Base-by-base conservation (phyloP, 768 basidiomycete species). In the Tricholoma furcatifolium region DNA sequence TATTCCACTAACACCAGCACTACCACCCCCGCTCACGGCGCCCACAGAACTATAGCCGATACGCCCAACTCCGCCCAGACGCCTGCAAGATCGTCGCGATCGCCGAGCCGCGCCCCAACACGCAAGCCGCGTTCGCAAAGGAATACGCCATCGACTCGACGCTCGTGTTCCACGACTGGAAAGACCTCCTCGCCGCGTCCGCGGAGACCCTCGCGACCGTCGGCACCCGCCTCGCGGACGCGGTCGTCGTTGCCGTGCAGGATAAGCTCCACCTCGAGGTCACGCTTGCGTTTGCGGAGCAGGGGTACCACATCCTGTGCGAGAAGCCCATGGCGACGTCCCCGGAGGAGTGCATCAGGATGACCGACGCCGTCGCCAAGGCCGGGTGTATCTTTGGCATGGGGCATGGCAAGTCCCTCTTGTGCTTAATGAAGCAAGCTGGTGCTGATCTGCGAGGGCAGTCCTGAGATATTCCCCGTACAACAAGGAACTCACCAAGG, bases 251-350 rank as follows among this genome's bases (percentile, higher is more conserved):
- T 57, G 78, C 88, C 6, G 88, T 93, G 1, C 90, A 91, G 57
- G 93, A 95, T 62, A 71, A 77, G 35, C 78, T 91, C 79, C 93
- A 95, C 62, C 72, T 77, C 21, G 85, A 89, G 54, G 85, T 91
- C 6, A 80, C 87, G 0, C 64, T 80, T 8, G 88, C 85, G 0
- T 93, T 92, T 70, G 85, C 85, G 0, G 77, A 75, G 38, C 90
- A 91, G 62, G 90, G 91, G 1, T 94, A 94, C 63, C 85, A 93
- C 60, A 89, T 95, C 51, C 76, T 95, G 18, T 94, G 93, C 67
- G 93, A 95, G 77, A 95, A 95, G 65, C 93, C 93, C 0, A 91
- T 95, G 87, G 89, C 91, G 1, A 93, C 88, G 4, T 80, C 67
- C 48, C 61, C 88, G 34, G 74, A 78, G 48, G 90, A 90, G 57